Evolutionary conservation across 257 asterid species (phyloP), one percentile per base, ranked within the genome.

Genomic region (Capsicum baccatum): DNA sequence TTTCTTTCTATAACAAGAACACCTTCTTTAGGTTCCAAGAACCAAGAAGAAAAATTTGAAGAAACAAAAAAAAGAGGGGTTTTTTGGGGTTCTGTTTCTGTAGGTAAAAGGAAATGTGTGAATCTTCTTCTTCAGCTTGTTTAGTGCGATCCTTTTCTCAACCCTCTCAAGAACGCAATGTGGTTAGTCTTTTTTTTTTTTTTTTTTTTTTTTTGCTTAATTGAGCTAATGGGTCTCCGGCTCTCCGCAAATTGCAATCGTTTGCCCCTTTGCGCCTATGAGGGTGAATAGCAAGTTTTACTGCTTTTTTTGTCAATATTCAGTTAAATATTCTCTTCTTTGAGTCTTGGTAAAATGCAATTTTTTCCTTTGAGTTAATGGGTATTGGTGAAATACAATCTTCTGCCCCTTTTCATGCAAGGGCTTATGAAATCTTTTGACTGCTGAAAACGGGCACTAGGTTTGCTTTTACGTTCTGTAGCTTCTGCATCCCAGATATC

Each of bases 131-230:
- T 81, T 86, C 95, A 47, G 89, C 91, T 68, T 90, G 90, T 85
- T 91, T 93, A 57, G 81, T 85, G 81, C 91, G 92, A 66, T 89
- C 98, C 48, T 84, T 89, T 84, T 92, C 95, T 58, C 92, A 90
- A 35, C 91, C 89, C 86, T 91, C 94, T 93, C 47, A 83, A 88
- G 94, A 91, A 54, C 26, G 63, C 44, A 88, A 85, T 86, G 87
- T 85, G 95, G 97, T 92, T 55, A 67, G 66, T 86, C 80, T 63
- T 6, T 35, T 54, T 44, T 15, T 6, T 9, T 15, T 3, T 68
- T 37, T n/a, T n/a, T n/a, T 68, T 3, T 12, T 16, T 58, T 1
- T 14, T 58, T 9, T 42, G 17, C 26, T 70, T 17, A 39, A 15
- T 42, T 70, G 35, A 70, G 79, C 79, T 8, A 70, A 8, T 42